phyloP scores from a whole-genome alignment of 805 yeast genomes.

The Saturnispora serradocipensis region DNA sequence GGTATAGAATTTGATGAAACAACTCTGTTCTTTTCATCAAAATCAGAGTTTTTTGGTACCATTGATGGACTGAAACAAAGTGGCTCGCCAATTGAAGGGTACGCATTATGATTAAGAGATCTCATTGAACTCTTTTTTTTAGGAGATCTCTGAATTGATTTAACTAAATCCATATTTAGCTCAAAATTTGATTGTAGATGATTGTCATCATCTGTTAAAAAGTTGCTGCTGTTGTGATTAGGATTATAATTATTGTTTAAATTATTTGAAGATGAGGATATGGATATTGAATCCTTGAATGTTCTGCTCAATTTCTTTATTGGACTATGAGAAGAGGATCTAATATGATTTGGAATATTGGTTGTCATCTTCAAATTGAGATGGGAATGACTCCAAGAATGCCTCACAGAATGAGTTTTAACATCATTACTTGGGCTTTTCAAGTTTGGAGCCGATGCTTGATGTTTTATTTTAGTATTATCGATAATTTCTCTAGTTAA shows the following conservation, averaged over 20 bases:
- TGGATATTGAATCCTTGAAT: not conserved
- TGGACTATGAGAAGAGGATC: conserved; percentile 3
- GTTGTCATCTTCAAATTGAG: not conserved
- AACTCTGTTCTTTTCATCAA: conserved; percentile 14
- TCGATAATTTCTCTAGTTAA: conserved; percentile 1
- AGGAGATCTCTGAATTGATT: conserved; percentile 23
- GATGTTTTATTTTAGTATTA: conserved; percentile 1
- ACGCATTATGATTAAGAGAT: conserved; percentile 3
- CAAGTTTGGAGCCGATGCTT: conserved; percentile 5
- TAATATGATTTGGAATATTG: not conserved
- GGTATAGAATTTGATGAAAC: conserved; percentile 36
- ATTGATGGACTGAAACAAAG: not conserved
- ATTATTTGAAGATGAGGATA: not conserved
- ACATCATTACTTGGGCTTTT: not conserved
- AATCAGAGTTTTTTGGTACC: not conserved
- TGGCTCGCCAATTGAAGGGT: conserved; percentile 4
- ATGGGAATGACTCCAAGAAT: conserved; percentile 2
- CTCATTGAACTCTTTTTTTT: conserved; percentile 8
- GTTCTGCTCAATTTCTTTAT: conserved; percentile 4
- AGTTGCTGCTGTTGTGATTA: not conserved
- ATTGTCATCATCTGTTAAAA: not conserved
- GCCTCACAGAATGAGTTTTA: not conserved
- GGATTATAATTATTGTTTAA: not conserved
- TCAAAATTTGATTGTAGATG: conserved; percentile 11
- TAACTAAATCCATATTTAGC: conserved; percentile 22